Base-by-base conservation (phyloP, 306 rosid genomes). In the Quercus aquifolioides region DNA sequence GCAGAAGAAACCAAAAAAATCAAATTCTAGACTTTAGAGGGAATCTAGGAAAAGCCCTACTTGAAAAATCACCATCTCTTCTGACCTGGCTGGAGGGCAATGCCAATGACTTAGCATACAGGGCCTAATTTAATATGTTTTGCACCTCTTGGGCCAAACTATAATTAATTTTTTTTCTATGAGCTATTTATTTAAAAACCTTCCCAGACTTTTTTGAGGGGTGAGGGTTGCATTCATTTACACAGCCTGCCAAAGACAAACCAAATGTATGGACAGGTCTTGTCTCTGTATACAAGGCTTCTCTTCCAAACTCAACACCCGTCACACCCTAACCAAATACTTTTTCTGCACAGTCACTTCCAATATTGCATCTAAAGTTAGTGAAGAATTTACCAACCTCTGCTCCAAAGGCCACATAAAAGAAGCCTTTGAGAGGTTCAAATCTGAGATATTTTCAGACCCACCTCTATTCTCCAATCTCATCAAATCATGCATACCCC, bases 391-490 rank as follows among this genome's bases (percentile, higher is more conserved):
- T 20, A 64, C 77, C 25, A 58, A n/a, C 55, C 88, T 92, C 35
- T 91, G 94, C 82, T 83, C 85, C 73, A 77, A 67, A 70, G 97
- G 97, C 35, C 75, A 35, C 59, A 25, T 91, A 76, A 91, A 76
- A 85, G 81, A 91, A 84, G 97, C 98, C 2, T 89, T 87, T 65
- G 79, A 74, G 14, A 76, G 59, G 28, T 91, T 90, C 78, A 76
- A 72, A 20, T 79, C 87, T 17, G 80, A 85, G 78, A 80, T 92
- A 84, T 90, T 89, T 91, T 79, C 78, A 79, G 79, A 91, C 68
- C 95, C 98, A 70, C 77, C 82, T 91, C 85, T 92, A 26, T 90
- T 92, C 85, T 83, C 97, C 26, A 87, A 83, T 76, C 89, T 95
- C 72, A 81, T 95, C 70, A 89, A 90, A 86, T 88, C 98, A 76